Evolutionary conservation across 1,284 basidiomycete genomes (phyloP), one percentile per base, ranked within the genome.

Genomic region (Leccinum pachyderme): DNA sequence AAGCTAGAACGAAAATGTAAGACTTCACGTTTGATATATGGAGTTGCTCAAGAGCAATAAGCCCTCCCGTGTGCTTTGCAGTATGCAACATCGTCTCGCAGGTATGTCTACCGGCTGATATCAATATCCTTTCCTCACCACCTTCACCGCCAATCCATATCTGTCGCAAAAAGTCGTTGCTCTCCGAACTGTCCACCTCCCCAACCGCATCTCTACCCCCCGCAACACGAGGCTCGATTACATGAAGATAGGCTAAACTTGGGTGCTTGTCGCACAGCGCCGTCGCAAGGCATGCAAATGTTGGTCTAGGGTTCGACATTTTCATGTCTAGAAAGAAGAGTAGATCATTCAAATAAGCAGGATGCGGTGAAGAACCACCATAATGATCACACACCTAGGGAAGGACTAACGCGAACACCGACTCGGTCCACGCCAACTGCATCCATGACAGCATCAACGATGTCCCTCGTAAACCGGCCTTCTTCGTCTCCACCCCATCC

Each of bases 401-500:
- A 75, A 4, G 53, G 84, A 37, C 78, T 80, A n/a, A 86, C 56
- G 8, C 84, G 75, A 49, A 88, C 69, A 0, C 72, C 82, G 5
- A 77, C 73, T 28, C 72, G 72, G 22, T 72, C 63, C 22, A 68
- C 61, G 0, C 79, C 80, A 12, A 81, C 60, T 0, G 70, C 33
- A 35, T 35, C 33, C 1, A 35, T 15, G 4, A 35, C 33, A 4
- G 80, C 62, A 18, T 80, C 75, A 4, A 82, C 68, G 13, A 83
- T 72, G 60, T 74, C 72, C 56, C 82, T 37, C 59, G 74, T 46
- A 18, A 84, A 83, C 35, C 82, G 72, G 55, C 79, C 80, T 66
- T 80, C 76, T 49, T 81, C 61, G 12, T 75, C 76, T 5, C 83
- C 82, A 2, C 83, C 83, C 64, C 81, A 86, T 29, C 73, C 65